Base-by-base conservation (phyloP, 176 grass and related monocot species). In the Raddia guianensis region DNA sequence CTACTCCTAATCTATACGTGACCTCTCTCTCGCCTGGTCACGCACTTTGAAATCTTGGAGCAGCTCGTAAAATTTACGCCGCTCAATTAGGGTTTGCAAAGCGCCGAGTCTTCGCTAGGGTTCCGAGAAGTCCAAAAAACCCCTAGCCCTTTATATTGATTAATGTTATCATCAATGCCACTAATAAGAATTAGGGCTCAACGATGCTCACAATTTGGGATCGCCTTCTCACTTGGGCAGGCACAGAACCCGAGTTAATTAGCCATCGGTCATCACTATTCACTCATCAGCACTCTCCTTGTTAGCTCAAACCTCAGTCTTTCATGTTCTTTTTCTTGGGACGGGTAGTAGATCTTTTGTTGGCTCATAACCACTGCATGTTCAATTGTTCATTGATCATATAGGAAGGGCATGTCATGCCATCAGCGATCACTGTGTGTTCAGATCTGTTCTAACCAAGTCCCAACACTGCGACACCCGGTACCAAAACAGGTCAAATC, bases 261-360 rank as follows among this genome's bases (percentile, higher is more conserved):
- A 71, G 59, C 76, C 51, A 79, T 60, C 46, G 68, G 67, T 63
- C 62, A 79, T 73, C 72, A 64, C 27, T 27, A 27, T 27, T 27
- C 46, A 60, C 60, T 63, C 62, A 79, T 73, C 73, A 64, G n/a
- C 62, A 15, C 16, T 53, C 74, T 55, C 49, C 66, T 21, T 49
- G 34, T 45, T 66, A 51, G 74, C 16, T 87, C 66, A 73, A 42
- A 72, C 51, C 20, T 78, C 70, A 56, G 34, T 48, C 6, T 15
- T 43, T n/a, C 19, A 47, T 19, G 59, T 51, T n/a, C 37, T 19
- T 19, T 14, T 45, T 42, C 12, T 12, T 49, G 45, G 4, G 56
- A 16, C 68, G 27, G 35, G 68, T 57, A 60, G 4, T 55, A 12
- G 21, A 12, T 43, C 12, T 61, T 5, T 40, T 40, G 37, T 40